Percentiles rank a stretch among this genome's conserved stretches.
Conservation (phyloP, 108 stramenopile species). For the Poteriospumella lacustris region DNA sequence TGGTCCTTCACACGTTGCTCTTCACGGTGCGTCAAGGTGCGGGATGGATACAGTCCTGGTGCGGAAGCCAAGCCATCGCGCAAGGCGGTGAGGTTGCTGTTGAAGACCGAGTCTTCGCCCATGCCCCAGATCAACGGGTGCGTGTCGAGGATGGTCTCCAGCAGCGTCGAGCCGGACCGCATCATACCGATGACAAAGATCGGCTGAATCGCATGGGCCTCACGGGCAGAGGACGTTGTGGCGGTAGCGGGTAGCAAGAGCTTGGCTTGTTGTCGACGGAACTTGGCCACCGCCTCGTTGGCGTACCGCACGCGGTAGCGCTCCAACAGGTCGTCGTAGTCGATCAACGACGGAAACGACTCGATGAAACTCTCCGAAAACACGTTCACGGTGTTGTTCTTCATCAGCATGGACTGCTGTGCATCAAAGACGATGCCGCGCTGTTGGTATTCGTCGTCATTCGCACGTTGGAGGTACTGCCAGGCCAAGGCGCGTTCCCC, state of each 20-base stretch:
- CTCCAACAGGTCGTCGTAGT: not conserved
- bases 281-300: not conserved
- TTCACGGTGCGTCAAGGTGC: no score
- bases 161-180: constrained; percentile 70
- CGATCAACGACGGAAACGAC: not conserved
- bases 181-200: constrained; percentile 82
- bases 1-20: no score
- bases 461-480: no score
- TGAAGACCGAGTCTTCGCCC: constrained; percentile 81
- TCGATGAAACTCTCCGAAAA: not conserved
- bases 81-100: constrained; percentile 62
- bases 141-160: constrained; percentile 73
- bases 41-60: not conserved
- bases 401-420: no score
- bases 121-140: constrained; percentile 73
- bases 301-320: not conserved
- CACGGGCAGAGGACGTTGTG: no score
- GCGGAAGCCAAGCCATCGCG: constrained; percentile 55
- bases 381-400: not conserved
- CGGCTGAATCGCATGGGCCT: no score
- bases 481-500: no score
- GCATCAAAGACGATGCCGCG: no score
- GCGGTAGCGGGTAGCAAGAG: no score
- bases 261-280: not conserved
- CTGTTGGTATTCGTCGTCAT: no score